Percentiles rank a stretch among this genome's conserved stretches.
These are phyloP conservation scores for Nephelium lappaceum DNA, from an alignment of 345 rosid genomes.

Conservation along the genomic window DNA sequence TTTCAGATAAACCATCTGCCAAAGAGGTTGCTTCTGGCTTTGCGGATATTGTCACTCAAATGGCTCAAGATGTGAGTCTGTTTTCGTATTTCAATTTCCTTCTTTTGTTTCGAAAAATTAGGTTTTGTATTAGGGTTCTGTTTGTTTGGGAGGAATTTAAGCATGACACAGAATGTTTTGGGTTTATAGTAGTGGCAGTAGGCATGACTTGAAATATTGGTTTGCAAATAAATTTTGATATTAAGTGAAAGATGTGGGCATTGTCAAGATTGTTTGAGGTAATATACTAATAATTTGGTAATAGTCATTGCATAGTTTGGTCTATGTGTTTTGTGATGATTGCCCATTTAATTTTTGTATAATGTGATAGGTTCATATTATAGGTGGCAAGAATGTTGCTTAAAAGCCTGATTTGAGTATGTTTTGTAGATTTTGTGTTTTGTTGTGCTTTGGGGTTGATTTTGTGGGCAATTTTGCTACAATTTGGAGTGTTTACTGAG, in stretches of 20 bases:
- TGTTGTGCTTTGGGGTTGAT: not conserved
- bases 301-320: too few species aligned
- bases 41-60: conserved; percentile 84
- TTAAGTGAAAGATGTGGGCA: too few species aligned
- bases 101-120: not conserved
- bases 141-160: not conserved
- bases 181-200: not conserved
- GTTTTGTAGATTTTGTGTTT: not conserved
- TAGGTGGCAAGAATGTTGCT: not conserved
- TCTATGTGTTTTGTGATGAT: too few species aligned
- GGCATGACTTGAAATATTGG: too few species aligned
- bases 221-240: too few species aligned
- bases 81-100: not conserved
- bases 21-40: conserved; percentile 68
- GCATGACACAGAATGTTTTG: not conserved
- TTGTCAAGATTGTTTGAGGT: too few species aligned
- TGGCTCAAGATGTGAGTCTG: conserved; percentile 85
- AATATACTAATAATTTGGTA: too few species aligned
- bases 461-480: not conserved
- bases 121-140: not conserved
- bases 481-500: not conserved
- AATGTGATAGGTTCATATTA: not conserved
- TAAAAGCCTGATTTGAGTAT: not conserved
- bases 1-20: conserved; percentile 49
- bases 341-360: not conserved